Evolutionary conservation across 352 stramenopile genomes (phyloP).

Genomic region (Pythium phragmiticola): DNA sequence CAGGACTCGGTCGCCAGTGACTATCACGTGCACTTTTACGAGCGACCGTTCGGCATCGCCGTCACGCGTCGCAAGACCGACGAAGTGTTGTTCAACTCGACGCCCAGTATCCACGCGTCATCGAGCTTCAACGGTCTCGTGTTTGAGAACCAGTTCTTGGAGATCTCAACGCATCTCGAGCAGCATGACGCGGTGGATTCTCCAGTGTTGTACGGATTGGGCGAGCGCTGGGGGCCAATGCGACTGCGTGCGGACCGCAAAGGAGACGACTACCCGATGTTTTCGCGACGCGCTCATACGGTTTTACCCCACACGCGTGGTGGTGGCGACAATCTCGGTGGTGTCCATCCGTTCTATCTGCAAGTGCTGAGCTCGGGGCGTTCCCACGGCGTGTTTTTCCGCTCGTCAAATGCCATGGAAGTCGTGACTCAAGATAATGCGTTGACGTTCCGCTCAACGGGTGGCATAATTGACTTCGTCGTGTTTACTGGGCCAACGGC

Average conservation of each 20-base stretch:
- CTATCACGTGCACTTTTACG: conserved; percentile 65
- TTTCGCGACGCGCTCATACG: conserved; percentile 20
- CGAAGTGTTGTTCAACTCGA: conserved; percentile 87
- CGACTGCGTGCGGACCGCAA: conserved; percentile 38
- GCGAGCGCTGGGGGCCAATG: conserved; percentile 54
- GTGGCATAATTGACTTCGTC: conserved; percentile 81
- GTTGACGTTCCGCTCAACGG: conserved; percentile 76
- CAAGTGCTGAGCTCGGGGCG: conserved; percentile 40
- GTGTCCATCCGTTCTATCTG: conserved; percentile 81
- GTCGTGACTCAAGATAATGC: conserved; percentile 58
- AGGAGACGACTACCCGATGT: conserved; percentile 77
- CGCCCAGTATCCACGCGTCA: conserved; percentile 40
- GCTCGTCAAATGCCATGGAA: conserved; percentile 88
- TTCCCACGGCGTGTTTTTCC: conserved; percentile 76
- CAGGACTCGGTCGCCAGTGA: conserved; percentile 1
- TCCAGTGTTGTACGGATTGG: conserved; percentile 68
- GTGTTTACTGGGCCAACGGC: conserved; percentile 68
- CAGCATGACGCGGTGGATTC: conserved; percentile 19
- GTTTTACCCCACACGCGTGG: conserved; percentile 24
- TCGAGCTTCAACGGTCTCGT: conserved; percentile 59
- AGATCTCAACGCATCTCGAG: conserved; percentile 73
- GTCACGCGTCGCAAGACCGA: conserved; percentile 52
- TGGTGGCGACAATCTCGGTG: conserved; percentile 74
- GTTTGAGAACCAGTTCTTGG: conserved; percentile 87
- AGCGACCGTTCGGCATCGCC: conserved; percentile 67